Evolutionary conservation across 164 flowering plant species (phyloP), one percentile per base, ranked within the genome.

Genomic region (Santalum album): DNA sequence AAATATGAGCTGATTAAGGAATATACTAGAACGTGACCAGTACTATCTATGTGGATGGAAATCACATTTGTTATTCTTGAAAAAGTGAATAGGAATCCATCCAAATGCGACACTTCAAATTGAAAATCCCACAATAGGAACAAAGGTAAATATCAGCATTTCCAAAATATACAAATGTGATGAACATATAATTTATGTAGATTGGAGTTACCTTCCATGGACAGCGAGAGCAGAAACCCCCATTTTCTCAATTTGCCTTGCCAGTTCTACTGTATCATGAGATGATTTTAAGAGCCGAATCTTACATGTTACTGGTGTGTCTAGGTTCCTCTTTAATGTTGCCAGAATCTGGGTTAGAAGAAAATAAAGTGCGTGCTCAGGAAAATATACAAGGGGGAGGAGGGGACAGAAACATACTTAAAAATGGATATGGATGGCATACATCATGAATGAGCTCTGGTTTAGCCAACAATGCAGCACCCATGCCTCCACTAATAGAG

Each of bases 371-470:
- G 25, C 12, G 19, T 27, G 23, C 20, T 12, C 27, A 10, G 21
- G 5, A 24, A 2, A 47, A 32, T 12, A 49, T 56, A 21, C 27
- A 49, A 20, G 26, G 26, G 12, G 22, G 24, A 47, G 24, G 22
- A 45, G 59, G 50, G 7, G 22, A 39, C 25, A 53, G 49, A 48
- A 19, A 25, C 49, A 2, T 19, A 25, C 14, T 7, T 29, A 25
- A 39, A 25, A 17, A n/a, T n/a, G n/a, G 25, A 56, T 26, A 54
- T 29, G 49, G 22, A 39, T 42, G 12, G 25, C 72, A 51, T 81
- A 91, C 96, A 88, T 91, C 96, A 66, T 86, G 89, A 73, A 88
- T 91, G 32, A 89, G 86, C 48, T 86, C 90, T 22, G 98, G 98
- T 55, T 86, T 88, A 39, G 71, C 14, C 74, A 91, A 69, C 45